Conservation (phyloP, 148 eudicot genomes). For the Rhododendron kiyosumense region DNA sequence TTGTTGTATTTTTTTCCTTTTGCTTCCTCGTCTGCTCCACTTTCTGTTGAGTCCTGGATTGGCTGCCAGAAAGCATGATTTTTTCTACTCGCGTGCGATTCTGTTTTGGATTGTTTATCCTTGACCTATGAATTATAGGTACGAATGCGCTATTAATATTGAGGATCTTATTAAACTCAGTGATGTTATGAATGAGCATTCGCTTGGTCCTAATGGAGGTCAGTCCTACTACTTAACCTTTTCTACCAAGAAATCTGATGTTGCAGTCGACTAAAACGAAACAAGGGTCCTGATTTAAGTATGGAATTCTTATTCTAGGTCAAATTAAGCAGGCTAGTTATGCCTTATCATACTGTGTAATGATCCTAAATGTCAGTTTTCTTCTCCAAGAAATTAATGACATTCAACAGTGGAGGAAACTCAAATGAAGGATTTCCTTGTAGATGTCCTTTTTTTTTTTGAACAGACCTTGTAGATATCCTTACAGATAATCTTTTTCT, state of each 20-base stretch:
- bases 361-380: background rate
- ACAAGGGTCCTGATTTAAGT: background rate
- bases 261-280: background rate
- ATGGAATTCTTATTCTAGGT: background rate
- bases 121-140: conserved; percentile 32
- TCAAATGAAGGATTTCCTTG: conserved; percentile 4
- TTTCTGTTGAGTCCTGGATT: background rate
- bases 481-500: background rate
- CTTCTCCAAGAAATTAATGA: background rate
- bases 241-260: background rate
- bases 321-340: background rate
- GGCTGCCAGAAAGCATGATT: background rate
- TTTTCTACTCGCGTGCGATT: background rate
- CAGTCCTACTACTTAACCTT: conserved; percentile 9
- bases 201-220: conserved; percentile 99
- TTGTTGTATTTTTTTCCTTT: background rate
- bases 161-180: conserved; percentile 85
- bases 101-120: conserved; percentile 16
- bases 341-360: background rate
- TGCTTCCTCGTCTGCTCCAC: background rate
- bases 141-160: conserved; percentile 84
- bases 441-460: too few relatives aligned
- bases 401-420: background rate
- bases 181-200: conserved; percentile 92
- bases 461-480: background rate